phyloP scores from a whole-genome alignment of 352 stramenopile species.

The Phytophthora nicotianae region DNA sequence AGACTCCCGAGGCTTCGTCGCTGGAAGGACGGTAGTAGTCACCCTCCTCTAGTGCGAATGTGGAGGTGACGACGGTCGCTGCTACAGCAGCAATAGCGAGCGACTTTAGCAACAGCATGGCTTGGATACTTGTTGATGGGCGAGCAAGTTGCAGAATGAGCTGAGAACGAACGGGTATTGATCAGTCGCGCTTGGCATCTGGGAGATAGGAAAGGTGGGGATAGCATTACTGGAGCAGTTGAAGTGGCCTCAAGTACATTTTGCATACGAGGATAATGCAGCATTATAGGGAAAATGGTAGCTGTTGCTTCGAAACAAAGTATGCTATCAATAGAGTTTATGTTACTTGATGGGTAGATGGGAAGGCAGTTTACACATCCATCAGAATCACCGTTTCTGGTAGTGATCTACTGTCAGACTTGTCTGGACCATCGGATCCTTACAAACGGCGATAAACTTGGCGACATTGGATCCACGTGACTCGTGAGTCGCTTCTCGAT shows the following conservation, averaged over 20 bases:
- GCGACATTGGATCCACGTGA: too few species aligned
- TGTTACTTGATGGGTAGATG: too few species aligned
- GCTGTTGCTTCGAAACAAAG: too few species aligned
- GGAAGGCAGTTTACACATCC: too few species aligned
- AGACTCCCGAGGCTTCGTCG: conserved; percentile 27
- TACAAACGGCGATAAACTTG: too few species aligned
- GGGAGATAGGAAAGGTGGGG: conserved; percentile 6
- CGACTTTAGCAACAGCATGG: conserved; percentile 18
- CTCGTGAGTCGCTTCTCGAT: too few species aligned
- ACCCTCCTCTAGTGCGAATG: conserved; percentile 20
- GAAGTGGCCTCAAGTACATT: neutral
- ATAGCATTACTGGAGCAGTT: conserved; percentile 18
- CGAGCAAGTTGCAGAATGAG: conserved; percentile 31
- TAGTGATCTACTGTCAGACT: too few species aligned
- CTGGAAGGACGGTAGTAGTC: conserved; percentile 36
- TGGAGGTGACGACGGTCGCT: conserved; percentile 4
- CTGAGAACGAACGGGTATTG: conserved; percentile 10
- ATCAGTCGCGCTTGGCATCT: conserved; percentile 5
- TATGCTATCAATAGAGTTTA: too few species aligned
- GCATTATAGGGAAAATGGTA: too few species aligned
- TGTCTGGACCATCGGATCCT: too few species aligned
- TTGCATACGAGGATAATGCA: neutral
- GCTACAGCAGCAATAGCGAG: conserved; percentile 11
- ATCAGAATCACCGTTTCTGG: too few species aligned
- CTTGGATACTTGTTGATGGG: conserved; percentile 2